These are phyloP conservation scores for Codiaeum variegatum DNA, from an alignment of 441 rosid genomes.

Conservation along the genomic window DNA sequence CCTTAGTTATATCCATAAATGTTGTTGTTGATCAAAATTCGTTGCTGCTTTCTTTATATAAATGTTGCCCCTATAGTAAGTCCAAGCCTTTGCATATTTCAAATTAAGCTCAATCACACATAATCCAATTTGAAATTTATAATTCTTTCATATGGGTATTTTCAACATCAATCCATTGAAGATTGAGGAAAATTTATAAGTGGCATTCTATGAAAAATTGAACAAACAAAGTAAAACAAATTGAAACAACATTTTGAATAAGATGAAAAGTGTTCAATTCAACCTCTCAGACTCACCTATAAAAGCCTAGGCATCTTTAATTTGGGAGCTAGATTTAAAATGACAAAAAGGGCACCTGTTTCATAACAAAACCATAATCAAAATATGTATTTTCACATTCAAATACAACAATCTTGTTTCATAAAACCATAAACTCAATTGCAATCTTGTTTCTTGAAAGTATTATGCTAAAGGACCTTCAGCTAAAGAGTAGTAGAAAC, in stretches of 20 bases:
- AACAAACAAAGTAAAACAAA: not conserved
- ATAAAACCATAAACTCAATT: not conserved
- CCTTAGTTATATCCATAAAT: too few relatives aligned
- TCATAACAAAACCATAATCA: slow-evolving; percentile 11
- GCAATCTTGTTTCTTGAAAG: too few relatives aligned
- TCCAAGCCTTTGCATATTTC: too few relatives aligned
- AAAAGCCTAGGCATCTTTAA: slow-evolving; percentile 95
- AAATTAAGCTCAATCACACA: too few relatives aligned
- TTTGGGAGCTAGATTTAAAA: slow-evolving; percentile 74
- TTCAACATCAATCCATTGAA: not conserved
- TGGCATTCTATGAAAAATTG: not conserved
- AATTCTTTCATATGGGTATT: too few relatives aligned
- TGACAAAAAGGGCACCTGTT: slow-evolving; percentile 85
- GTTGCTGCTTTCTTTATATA: too few relatives aligned
- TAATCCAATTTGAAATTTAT: too few relatives aligned
- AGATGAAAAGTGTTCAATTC: slow-evolving; percentile 15
- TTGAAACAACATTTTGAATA: not conserved
- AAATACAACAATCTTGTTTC: not conserved
- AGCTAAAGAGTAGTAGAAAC: too few relatives aligned
- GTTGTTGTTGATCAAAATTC: too few relatives aligned
- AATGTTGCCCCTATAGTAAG: too few relatives aligned
- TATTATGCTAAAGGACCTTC: too few relatives aligned
- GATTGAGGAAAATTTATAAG: not conserved
- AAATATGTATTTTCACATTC: not conserved
- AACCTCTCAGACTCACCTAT: slow-evolving; percentile 51